These are phyloP conservation scores for Komagataella ulmi DNA, from an alignment of 805 yeast genomes.

Conservation along the genomic window DNA sequence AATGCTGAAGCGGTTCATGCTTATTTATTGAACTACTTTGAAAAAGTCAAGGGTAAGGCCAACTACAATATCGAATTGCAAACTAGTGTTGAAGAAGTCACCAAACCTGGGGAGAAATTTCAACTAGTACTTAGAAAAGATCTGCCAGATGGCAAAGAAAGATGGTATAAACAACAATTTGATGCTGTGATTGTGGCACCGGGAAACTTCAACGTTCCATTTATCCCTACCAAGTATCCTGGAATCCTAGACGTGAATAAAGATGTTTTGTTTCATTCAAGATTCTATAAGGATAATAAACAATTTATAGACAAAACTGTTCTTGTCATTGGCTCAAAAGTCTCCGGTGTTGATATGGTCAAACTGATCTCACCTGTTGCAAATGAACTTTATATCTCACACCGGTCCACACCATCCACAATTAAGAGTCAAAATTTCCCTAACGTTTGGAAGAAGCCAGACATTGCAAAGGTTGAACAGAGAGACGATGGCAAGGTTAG, in stretches of 20 bases:
- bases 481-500: constrained; percentile 12
- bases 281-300: constrained; percentile 20
- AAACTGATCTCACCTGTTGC: constrained; percentile 10
- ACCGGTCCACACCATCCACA: constrained; percentile 14
- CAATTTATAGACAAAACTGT: constrained; percentile 11
- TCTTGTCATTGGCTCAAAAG: constrained; percentile 16
- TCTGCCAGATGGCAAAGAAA: constrained; percentile 10
- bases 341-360: constrained; percentile 18
- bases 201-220: constrained; percentile 28
- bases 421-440: constrained; percentile 14
- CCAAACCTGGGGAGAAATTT: constrained; percentile 12
- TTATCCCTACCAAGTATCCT: constrained; percentile 22
- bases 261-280: constrained; percentile 40
- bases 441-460: constrained; percentile 12
- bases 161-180: constrained; percentile 26
- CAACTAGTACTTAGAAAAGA: constrained; percentile 17
- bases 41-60: constrained; percentile 9
- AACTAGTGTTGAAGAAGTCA: constrained; percentile 26
- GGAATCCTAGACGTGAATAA: constrained; percentile 36
- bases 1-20: constrained; percentile 15
- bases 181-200: constrained; percentile 27
- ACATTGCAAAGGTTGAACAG: constrained; percentile 10
- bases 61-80: constrained; percentile 13
- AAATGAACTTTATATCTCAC: constrained; percentile 10
- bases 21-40: constrained; percentile 18